Conservation (phyloP, 2,329 filamentous ascomycete species). For the Calonectria multiphialidica region DNA sequence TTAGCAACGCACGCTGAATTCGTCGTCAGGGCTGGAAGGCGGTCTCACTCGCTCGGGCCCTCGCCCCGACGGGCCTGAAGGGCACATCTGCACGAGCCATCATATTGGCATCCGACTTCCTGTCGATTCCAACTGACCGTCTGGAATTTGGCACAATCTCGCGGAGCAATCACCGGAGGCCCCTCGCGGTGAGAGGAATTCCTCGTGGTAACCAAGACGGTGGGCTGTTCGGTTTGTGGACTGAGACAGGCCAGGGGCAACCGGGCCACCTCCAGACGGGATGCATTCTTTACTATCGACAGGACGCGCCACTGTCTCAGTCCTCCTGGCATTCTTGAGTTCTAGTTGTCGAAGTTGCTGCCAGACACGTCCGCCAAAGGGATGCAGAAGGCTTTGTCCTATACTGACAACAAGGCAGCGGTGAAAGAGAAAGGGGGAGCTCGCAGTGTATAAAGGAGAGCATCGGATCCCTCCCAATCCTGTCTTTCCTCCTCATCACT, state of each 20-base stretch:
- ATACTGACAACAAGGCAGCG: background rate
- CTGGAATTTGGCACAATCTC: slow-evolving; percentile 42
- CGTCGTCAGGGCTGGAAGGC: background rate
- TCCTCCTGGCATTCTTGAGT: slow-evolving; percentile 15
- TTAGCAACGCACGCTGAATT: background rate
- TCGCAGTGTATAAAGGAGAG: slow-evolving; percentile 46
- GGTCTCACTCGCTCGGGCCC: background rate
- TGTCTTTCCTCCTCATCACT: slow-evolving; percentile 27
- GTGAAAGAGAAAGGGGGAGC: background rate
- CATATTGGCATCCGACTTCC: background rate
- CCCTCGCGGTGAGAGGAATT: slow-evolving; percentile 28
- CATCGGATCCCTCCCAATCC: slow-evolving; percentile 31
- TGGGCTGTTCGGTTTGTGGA: slow-evolving; percentile 11
- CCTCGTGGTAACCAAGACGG: slow-evolving; percentile 7
- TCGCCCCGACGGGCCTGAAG: background rate
- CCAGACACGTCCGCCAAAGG: slow-evolving; percentile 36
- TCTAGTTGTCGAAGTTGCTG: slow-evolving; percentile 11
- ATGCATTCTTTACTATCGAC: slow-evolving; percentile 37
- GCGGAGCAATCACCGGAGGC: background rate
- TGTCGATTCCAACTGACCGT: slow-evolving; percentile 8
- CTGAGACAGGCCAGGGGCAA: slow-evolving; percentile 42
- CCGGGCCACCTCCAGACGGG: slow-evolving; percentile 20
- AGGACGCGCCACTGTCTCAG: slow-evolving; percentile 41
- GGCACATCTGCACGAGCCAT: background rate
- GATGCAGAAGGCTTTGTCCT: background rate